Base-by-base conservation (phyloP, 495 filamentous ascomycete species). In the Penicillium lagena region DNA sequence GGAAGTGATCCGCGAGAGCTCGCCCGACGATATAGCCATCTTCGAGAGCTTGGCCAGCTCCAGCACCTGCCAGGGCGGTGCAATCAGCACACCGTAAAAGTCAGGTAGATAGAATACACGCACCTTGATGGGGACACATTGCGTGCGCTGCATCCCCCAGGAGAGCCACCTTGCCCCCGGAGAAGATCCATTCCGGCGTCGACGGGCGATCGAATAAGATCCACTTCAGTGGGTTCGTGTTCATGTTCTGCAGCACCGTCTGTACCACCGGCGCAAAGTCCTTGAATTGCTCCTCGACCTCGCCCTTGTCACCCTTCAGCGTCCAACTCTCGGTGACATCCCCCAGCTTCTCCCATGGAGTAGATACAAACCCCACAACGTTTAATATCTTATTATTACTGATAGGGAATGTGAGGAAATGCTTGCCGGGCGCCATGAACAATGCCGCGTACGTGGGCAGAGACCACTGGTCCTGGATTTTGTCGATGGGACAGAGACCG, bases 111-210 rank as follows among this genome's bases (percentile, higher is more conserved):
- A 22, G 22, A 4, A 6, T 22, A 22, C 0, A 22, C 22, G 35
- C 7, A 15, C 35, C 35, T 12, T n/a, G 35, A 15, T 37, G 35
- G 12, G 35, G 35, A 4, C 12, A 37, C 12, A 15, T n/a, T 12
- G 71, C 73, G 46, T 75, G 71, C 1, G 72, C 67, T 5, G 72
- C 68, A 51, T 73, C 71, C 11, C 70, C 67, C 9, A 71, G 40
- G 37, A 72, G 40, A n/a, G 68, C 58, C 4, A 58, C 59, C 53
- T 46, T 64, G 12, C 60, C 61, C 27, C 43, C 36, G 7, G 43
- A 40, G 40, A 48, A 73, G 9, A 56, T 52, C 68, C 67, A 73
- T 12, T 59, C 40, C 15, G 52, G 42, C 9, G 62, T 34, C 6
- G 63, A 63, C 22, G 67, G 49, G 7, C 66, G 64, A 48, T 73